These are phyloP conservation scores for Anisodus tanguticus DNA, from an alignment of 257 asterid genomes.

Conservation along the genomic window DNA sequence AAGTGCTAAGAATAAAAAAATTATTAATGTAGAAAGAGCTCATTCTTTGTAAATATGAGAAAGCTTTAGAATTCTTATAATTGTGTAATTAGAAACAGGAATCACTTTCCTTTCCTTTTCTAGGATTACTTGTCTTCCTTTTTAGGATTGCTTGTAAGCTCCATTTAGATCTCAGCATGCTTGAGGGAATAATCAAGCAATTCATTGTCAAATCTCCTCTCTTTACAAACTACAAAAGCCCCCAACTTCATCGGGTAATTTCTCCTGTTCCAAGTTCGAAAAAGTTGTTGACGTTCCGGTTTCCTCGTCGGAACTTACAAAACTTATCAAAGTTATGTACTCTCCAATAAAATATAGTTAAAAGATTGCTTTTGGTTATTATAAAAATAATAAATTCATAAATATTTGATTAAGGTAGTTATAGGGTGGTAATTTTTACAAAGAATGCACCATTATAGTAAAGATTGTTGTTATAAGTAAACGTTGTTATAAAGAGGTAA, in stretches of 20 bases:
- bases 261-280: neutral
- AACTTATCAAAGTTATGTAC: slow-evolving; percentile 4
- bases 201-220: neutral
- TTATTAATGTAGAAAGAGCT: neutral
- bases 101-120: neutral
- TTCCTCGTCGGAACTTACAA: neutral
- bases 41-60: neutral
- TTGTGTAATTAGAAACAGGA: neutral
- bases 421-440: neutral
- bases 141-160: too few relatives aligned
- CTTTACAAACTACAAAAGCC: neutral
- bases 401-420: neutral
- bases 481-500: neutral
- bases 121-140: neutral
- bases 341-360: neutral
- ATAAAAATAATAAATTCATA: neutral
- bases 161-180: neutral
- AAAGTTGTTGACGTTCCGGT: neutral
- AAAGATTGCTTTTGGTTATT: neutral
- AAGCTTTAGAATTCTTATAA: neutral
- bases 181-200: neutral
- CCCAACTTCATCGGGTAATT: neutral
- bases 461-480: neutral
- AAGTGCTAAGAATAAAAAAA: neutral
- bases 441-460: neutral